A percentile compares a stretch with the other conserved stretches of the same genome.
phyloP scores from a whole-genome alignment of 176 grass and related monocot genomes.

The Panicum miliaceum region DNA sequence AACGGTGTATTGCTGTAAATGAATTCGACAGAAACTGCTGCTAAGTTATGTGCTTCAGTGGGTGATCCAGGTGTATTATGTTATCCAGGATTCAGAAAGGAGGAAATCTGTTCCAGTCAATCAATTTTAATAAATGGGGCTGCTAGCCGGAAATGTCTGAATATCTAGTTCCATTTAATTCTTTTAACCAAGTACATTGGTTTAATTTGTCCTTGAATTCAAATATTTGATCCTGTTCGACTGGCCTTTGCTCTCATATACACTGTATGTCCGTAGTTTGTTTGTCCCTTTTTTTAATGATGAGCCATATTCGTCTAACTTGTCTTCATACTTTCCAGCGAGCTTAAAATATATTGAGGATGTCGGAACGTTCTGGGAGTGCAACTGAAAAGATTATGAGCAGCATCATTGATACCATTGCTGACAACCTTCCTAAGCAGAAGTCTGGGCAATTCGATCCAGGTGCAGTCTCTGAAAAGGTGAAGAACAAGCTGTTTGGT shows the following conservation, averaged over 20 bases:
- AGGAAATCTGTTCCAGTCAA: not conserved
- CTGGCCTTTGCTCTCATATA: not conserved
- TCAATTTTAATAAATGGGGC: not conserved
- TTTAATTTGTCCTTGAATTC: not conserved
- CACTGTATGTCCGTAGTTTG: not conserved
- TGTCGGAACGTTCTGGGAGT: conserved; percentile 57
- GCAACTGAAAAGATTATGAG: conserved; percentile 67
- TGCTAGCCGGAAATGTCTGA: not conserved
- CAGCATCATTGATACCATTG: conserved; percentile 65
- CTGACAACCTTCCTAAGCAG: conserved; percentile 73
- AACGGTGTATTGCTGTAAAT: not conserved
- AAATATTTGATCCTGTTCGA: not conserved
- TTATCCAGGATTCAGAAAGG: not conserved
- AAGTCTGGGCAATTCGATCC: conserved; percentile 59
- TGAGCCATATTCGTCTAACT: conserved; percentile 8
- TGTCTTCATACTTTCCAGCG: conserved; percentile 9
- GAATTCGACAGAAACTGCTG: not conserved
- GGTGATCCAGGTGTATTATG: not conserved
- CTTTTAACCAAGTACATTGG: not conserved
- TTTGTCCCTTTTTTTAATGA: not conserved
- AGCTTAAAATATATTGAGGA: conserved; percentile 36
- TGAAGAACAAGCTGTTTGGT: conserved; percentile 70
- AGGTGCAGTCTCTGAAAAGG: conserved; percentile 48
- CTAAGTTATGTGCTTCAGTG: not conserved
- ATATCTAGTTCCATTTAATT: not conserved